Conservation (phyloP, 1,284 basidiomycete genomes). For the Cryptococcus sp. region DNA sequence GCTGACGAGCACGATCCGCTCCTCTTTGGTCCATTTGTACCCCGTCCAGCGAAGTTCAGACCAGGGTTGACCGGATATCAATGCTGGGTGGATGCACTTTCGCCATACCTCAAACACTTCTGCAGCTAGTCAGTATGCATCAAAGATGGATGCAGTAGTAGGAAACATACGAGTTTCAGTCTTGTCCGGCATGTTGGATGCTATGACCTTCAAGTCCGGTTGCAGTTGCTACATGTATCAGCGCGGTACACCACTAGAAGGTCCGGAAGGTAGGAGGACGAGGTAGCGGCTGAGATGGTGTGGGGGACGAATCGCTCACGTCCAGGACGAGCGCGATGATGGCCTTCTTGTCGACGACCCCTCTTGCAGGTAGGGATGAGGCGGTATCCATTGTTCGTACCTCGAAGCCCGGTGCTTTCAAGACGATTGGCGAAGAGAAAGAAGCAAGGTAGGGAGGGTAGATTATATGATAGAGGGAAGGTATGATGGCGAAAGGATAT, state of each 20-base stretch:
- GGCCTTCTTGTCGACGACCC: conserved; percentile 3
- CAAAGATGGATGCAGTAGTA: not conserved
- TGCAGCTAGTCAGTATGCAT: not conserved
- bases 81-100: conserved; percentile 21
- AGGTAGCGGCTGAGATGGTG: too few species aligned
- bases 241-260: too few species aligned
- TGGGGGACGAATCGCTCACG: too few species aligned
- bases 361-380: too few species aligned
- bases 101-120: conserved; percentile 26
- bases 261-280: too few species aligned
- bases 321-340: not conserved
- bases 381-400: too few species aligned
- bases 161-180: conserved; percentile 16
- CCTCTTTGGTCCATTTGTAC: conserved; percentile 8
- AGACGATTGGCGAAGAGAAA: too few species aligned
- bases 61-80: conserved; percentile 24
- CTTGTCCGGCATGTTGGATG: conserved; percentile 7
- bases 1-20: conserved; percentile 13
- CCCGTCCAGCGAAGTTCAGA: not conserved
- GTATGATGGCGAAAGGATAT: too few species aligned
- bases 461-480: too few species aligned
- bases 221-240: conserved; percentile 15
- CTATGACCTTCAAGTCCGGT: conserved; percentile 24
- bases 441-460: too few species aligned
- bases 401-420: too few species aligned